These are phyloP conservation scores for Silene conica DNA, from an alignment of 148 eudicot species.

Conservation along the genomic window DNA sequence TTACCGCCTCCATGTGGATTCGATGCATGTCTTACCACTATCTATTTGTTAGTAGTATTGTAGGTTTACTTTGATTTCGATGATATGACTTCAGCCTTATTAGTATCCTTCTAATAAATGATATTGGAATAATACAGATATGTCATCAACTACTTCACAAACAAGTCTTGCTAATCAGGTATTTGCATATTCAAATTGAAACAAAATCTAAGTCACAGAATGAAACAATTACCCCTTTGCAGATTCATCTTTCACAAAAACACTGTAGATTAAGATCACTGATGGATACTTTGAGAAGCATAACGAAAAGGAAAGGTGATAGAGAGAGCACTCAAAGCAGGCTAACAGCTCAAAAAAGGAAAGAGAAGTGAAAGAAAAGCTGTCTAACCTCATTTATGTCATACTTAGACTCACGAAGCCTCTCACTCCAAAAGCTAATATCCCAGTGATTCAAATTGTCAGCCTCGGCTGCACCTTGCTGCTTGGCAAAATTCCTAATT, in stretches of 20 bases:
- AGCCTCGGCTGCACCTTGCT: slow-evolving; percentile 82
- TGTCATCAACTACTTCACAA: neutral
- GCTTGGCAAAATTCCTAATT: slow-evolving; percentile 60
- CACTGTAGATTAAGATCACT: neutral
- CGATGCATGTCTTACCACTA: too few relatives aligned
- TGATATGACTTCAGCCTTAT: too few relatives aligned
- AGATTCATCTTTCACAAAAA: neutral
- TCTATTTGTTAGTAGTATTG: too few relatives aligned
- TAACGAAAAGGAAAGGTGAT: neutral
- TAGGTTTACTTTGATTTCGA: too few relatives aligned
- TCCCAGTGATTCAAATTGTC: slow-evolving; percentile 85
- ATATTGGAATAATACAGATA: neutral
- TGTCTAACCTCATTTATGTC: slow-evolving; percentile 85
- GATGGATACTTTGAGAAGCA: neutral
- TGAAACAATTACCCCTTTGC: neutral
- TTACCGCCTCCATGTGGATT: too few relatives aligned
- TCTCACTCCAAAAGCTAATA: slow-evolving; percentile 89
- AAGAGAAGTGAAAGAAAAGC: slow-evolving; percentile 1
- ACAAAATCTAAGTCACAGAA: neutral
- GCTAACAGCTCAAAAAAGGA: neutral
- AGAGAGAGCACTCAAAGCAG: neutral
- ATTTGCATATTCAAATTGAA: neutral
- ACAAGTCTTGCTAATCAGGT: neutral
- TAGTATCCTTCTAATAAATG: neutral
- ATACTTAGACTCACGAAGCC: slow-evolving; percentile 92